phyloP scores from a whole-genome alignment of 225 moss, liverwort and hornwort genomes.

The Neckera pumila region DNA sequence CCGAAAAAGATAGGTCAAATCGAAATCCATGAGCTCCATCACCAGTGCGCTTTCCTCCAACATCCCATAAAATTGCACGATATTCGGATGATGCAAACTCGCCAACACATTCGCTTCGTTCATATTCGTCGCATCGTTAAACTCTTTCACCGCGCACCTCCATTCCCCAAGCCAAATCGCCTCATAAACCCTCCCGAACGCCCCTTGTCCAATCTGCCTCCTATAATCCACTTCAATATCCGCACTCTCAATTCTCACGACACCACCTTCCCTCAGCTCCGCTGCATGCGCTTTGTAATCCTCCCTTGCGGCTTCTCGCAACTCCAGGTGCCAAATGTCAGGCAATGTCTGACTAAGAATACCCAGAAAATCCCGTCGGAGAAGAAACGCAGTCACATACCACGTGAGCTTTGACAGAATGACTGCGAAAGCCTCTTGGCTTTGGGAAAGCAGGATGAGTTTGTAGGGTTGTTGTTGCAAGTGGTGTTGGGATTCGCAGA shows the following conservation, averaged over 20 bases:
- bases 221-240: neutral
- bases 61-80: neutral
- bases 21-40: constrained; percentile 19
- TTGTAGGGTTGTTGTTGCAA: neutral
- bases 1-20: neutral
- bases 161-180: neutral
- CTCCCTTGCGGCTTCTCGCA: neutral
- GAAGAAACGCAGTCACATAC: constrained; percentile 2
- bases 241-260: neutral
- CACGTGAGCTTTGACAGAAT: constrained; percentile 2
- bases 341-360: neutral
- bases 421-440: neutral
- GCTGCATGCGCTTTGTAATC: neutral
- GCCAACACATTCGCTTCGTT: neutral
- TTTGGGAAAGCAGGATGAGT: neutral
- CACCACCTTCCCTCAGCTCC: neutral
- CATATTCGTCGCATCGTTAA: neutral
- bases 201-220: neutral
- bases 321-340: neutral
- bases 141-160: constrained; percentile 10
- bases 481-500: neutral
- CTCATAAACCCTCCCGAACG: constrained; percentile 1
- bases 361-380: neutral
- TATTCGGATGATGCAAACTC: constrained; percentile 8
- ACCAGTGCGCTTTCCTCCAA: neutral